Evolutionary conservation across 2,329 filamentous ascomycete genomes (phyloP).

Genomic region (Bipolaris cookei): DNA sequence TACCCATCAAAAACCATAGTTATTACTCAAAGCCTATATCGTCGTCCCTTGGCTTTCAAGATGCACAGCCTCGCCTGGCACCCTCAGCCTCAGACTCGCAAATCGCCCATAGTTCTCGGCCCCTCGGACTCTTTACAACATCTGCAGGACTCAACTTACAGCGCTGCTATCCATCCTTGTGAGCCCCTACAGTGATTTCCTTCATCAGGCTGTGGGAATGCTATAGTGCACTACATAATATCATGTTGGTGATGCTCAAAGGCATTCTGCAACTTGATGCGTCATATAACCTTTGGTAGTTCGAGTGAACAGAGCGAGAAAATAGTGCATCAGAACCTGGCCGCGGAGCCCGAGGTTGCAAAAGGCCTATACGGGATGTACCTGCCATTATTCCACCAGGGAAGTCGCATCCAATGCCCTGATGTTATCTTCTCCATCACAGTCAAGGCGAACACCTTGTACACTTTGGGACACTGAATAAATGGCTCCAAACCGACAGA

Average conservation of each 20-base stretch:
- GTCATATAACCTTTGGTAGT: background rate
- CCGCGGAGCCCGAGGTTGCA: background rate
- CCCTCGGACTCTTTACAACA: background rate
- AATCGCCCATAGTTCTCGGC: background rate
- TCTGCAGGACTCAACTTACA: background rate
- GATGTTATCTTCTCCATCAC: background rate
- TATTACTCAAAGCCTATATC: background rate
- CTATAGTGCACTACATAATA: no score
- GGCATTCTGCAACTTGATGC: background rate
- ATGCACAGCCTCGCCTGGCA: background rate
- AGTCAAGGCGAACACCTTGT: background rate
- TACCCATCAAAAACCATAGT: background rate
- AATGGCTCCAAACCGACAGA: background rate
- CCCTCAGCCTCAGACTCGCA: background rate
- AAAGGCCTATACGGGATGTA: background rate
- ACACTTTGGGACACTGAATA: no score
- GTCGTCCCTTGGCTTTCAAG: background rate
- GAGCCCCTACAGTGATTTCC: background rate
- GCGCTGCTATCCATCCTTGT: background rate
- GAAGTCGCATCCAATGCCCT: background rate
- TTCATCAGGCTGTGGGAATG: background rate
- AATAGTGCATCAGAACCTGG: background rate
- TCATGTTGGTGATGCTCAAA: background rate
- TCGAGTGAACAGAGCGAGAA: background rate
- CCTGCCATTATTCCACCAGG: background rate